Percentiles rank a stretch among this genome's conserved stretches.
Conservation (phyloP, 2,329 filamentous ascomycete species). For the Hymenotorrendiella dingleyae region DNA sequence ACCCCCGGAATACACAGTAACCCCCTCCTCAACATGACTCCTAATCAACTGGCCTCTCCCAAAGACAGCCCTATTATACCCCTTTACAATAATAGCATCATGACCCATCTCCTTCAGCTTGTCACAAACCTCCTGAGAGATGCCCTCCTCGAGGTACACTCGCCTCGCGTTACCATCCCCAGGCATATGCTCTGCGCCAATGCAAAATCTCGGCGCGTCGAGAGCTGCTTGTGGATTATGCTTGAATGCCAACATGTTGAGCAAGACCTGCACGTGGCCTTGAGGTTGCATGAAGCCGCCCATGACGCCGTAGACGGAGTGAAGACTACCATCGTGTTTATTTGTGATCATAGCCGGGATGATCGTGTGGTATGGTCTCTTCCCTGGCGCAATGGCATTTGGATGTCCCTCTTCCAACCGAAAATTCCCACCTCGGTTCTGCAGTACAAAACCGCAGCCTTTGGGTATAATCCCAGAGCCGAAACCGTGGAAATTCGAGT, state of each 20-base stretch:
- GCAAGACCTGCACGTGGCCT: slow-evolving; percentile 85
- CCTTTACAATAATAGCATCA: slow-evolving; percentile 61
- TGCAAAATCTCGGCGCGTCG: slow-evolving; percentile 86
- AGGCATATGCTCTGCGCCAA: slow-evolving; percentile 64
- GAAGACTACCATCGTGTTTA: slow-evolving; percentile 62
- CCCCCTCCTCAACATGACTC: slow-evolving; percentile 68
- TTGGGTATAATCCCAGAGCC: slow-evolving; percentile 80
- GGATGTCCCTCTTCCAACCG: slow-evolving; percentile 65
- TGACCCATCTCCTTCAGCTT: slow-evolving; percentile 69
- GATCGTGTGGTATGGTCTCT: slow-evolving; percentile 95
- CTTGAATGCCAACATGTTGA: slow-evolving; percentile 81
- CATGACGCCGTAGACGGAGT: slow-evolving; percentile 93
- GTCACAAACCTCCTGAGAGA: slow-evolving; percentile 60
- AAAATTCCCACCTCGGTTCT: slow-evolving; percentile 91
- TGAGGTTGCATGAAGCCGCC: slow-evolving; percentile 98
- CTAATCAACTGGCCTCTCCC: slow-evolving; percentile 84
- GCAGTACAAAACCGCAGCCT: slow-evolving; percentile 86
- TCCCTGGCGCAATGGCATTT: slow-evolving; percentile 72
- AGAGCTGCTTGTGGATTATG: slow-evolving; percentile 81
- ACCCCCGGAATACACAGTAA: slow-evolving; percentile 75
- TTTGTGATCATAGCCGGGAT: slow-evolving; percentile 90
- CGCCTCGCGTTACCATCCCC: slow-evolving; percentile 51
- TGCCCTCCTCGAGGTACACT: slow-evolving; percentile 79
- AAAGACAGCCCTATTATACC: slow-evolving; percentile 63
- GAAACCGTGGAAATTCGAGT: slow-evolving; percentile 87